Percentiles rank a stretch among this genome's conserved stretches.
phyloP scores from a whole-genome alignment of 495 filamentous ascomycete genomes.

The Neurospora sp. region DNA sequence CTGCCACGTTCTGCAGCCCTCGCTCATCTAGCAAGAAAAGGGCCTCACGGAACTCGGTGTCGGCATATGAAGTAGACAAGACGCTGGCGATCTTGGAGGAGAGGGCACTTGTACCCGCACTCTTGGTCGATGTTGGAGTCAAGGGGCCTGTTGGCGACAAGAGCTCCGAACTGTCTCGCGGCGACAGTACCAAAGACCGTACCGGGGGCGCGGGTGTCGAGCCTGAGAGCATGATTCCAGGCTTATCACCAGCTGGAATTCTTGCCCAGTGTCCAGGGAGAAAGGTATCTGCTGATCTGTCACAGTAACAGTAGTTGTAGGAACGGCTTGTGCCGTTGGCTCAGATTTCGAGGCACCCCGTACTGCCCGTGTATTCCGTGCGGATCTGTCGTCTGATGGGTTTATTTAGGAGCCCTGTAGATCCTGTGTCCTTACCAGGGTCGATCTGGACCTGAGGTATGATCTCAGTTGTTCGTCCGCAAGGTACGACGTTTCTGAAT shows the following conservation, averaged over 20 bases:
- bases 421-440: not conserved
- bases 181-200: not conserved
- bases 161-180: slow-evolving; percentile 4
- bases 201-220: not conserved
- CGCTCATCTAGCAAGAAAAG: slow-evolving; percentile 65
- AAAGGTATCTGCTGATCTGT: not conserved
- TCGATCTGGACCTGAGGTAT: not conserved
- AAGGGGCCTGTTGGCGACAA: slow-evolving; percentile 8
- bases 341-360: not conserved
- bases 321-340: not conserved
- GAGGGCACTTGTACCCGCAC: slow-evolving; percentile 16
- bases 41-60: slow-evolving; percentile 83
- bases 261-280: not conserved
- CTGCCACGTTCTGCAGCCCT: slow-evolving; percentile 61
- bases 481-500: not conserved
- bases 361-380: not conserved
- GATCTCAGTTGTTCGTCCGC: not conserved
- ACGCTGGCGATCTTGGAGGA: slow-evolving; percentile 64
- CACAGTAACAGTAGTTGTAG: not conserved
- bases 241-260: not conserved
- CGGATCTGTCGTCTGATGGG: not conserved
- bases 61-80: slow-evolving; percentile 84
- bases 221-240: not conserved
- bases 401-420: not conserved
- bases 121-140: slow-evolving; percentile 1